Percentiles rank a stretch among this genome's conserved stretches.
Evolutionary conservation across 1,284 basidiomycete genomes (phyloP).

Genomic region (Fomitopsis betulina): DNA sequence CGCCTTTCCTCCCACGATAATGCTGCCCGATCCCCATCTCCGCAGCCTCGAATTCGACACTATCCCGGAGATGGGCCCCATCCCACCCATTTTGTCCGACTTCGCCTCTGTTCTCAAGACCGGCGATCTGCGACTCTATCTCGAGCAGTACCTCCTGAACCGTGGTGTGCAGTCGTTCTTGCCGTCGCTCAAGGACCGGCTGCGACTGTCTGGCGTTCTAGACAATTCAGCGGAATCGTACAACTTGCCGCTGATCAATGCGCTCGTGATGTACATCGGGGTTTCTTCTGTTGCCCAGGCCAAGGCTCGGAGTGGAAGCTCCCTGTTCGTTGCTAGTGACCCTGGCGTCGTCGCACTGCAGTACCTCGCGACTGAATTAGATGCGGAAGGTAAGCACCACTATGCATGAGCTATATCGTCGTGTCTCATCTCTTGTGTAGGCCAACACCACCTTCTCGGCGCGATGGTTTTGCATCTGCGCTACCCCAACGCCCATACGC

Average conservation of each 20-base stretch:
- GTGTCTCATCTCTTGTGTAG: slow-evolving; percentile 32
- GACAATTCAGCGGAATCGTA: slow-evolving; percentile 66
- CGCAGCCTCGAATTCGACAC: slow-evolving; percentile 66
- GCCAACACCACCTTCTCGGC: slow-evolving; percentile 90
- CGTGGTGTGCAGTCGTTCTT: slow-evolving; percentile 67
- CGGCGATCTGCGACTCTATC: slow-evolving; percentile 70
- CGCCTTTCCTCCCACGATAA: slow-evolving; percentile 87
- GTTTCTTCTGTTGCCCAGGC: slow-evolving; percentile 85
- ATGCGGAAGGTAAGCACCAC: slow-evolving; percentile 73
- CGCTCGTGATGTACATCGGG: slow-evolving; percentile 93
- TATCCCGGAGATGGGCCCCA: slow-evolving; percentile 84
- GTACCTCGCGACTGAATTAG: slow-evolving; percentile 79
- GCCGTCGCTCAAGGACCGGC: slow-evolving; percentile 75
- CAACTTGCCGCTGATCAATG: slow-evolving; percentile 87
- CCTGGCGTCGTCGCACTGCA: slow-evolving; percentile 81
- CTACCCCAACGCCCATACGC: slow-evolving; percentile 95
- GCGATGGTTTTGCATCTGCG: slow-evolving; percentile 92
- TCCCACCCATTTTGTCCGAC: slow-evolving; percentile 89
- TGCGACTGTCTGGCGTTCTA: slow-evolving; percentile 50
- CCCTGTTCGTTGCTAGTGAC: slow-evolving; percentile 76
- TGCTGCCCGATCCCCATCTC: slow-evolving; percentile 87
- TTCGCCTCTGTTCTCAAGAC: slow-evolving; percentile 78
- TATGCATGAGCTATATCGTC: not conserved
- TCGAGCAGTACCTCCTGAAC: slow-evolving; percentile 83
- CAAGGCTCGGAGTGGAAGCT: slow-evolving; percentile 74